phyloP scores from a whole-genome alignment of 1,284 basidiomycete genomes.

The Irpex rosettiformis region DNA sequence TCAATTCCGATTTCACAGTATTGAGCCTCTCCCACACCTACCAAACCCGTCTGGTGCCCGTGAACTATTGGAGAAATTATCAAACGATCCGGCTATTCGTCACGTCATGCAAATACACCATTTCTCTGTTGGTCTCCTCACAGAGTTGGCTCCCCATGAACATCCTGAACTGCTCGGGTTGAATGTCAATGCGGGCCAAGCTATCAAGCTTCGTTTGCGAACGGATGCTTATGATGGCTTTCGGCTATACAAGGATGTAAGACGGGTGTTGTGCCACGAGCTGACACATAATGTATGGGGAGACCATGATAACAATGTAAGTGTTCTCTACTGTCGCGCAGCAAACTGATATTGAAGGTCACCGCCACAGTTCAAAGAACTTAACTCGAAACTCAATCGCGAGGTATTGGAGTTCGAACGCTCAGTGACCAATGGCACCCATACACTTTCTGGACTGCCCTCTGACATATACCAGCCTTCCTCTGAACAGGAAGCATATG shows the following conservation, averaged over 20 bases:
- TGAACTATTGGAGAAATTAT: constrained; percentile 49
- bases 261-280: constrained; percentile 73
- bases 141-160: constrained; percentile 74
- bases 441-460: constrained; percentile 39
- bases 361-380: constrained; percentile 57
- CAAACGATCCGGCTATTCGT: constrained; percentile 65
- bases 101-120: constrained; percentile 68
- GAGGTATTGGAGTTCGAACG: constrained; percentile 70
- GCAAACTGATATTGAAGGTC: not conserved
- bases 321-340: constrained; percentile 28
- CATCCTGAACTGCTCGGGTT: constrained; percentile 68
- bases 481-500: constrained; percentile 53
- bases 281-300: constrained; percentile 71
- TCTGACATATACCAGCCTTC: constrained; percentile 47
- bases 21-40: constrained; percentile 59
- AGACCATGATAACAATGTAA: constrained; percentile 69
- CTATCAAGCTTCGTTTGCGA: constrained; percentile 65
- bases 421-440: constrained; percentile 47
- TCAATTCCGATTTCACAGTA: constrained; percentile 58
- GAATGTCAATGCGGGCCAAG: constrained; percentile 60
- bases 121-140: constrained; percentile 62
- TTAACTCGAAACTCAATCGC: constrained; percentile 72
- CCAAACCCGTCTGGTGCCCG: constrained; percentile 57
- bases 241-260: constrained; percentile 58
- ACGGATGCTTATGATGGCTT: constrained; percentile 72